Evolutionary conservation across 352 stramenopile species (phyloP).

Genomic region (Pythium vanterpoolii): DNA sequence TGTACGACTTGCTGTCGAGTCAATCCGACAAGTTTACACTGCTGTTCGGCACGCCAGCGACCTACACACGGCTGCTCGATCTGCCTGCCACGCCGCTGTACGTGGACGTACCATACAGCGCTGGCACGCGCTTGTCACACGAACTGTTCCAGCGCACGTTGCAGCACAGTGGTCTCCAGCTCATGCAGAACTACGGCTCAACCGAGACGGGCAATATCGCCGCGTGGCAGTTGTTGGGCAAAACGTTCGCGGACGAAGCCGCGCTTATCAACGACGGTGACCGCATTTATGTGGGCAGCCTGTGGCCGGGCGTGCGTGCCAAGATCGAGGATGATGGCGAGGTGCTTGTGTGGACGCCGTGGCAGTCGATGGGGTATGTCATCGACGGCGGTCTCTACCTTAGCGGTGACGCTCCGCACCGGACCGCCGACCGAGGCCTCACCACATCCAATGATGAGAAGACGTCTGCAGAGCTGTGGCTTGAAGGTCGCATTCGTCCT

Average conservation of each 20-base stretch:
- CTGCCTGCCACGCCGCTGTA: conserved; percentile 47
- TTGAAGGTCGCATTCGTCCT: conserved; percentile 60
- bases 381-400: conserved; percentile 41
- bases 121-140: conserved; percentile 53
- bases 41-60: conserved; percentile 78
- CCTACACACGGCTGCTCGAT: conserved; percentile 63
- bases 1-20: conserved; percentile 49
- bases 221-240: conserved; percentile 54
- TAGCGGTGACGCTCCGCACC: conserved; percentile 35
- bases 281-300: conserved; percentile 53
- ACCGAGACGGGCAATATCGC: conserved; percentile 83
- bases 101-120: conserved; percentile 70
- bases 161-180: conserved; percentile 48
- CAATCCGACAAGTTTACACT: conserved; percentile 39
- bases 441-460: conserved; percentile 13
- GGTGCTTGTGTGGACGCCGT: conserved; percentile 75
- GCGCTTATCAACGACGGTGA: conserved; percentile 36
- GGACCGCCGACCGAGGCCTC: conserved; percentile 58
- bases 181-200: conserved; percentile 88
- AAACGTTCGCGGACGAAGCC: conserved; percentile 36
- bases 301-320: conserved; percentile 68
- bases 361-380: conserved; percentile 78
- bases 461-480: conserved; percentile 51
- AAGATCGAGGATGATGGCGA: conserved; percentile 46
- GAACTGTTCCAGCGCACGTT: conserved; percentile 52